phyloP scores from a whole-genome alignment of 352 stramenopile species.

The Phytophthora multivora region DNA sequence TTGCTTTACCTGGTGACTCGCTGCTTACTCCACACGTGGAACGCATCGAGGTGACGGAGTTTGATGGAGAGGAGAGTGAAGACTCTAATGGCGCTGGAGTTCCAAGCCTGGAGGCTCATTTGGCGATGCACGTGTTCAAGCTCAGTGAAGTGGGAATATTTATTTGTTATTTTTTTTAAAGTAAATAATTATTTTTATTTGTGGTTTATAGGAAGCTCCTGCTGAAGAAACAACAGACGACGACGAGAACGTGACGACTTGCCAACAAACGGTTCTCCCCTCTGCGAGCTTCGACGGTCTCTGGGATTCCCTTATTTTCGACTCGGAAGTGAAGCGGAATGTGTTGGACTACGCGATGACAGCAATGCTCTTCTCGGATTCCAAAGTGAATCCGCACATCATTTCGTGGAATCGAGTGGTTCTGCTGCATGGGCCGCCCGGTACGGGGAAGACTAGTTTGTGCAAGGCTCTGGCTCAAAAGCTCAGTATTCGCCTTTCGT shows the following conservation, averaged over 20 bases:
- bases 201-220: constrained; percentile 48
- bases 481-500: constrained; percentile 85
- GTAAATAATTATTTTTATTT: not conserved
- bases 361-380: constrained; percentile 90
- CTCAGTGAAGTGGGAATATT: too few relatives aligned
- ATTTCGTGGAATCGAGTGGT: constrained; percentile 93
- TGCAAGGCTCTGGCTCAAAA: constrained; percentile 93
- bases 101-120: constrained; percentile 37
- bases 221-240: constrained; percentile 80
- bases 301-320: constrained; percentile 90
- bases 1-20: constrained; percentile 27
- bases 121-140: constrained; percentile 77
- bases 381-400: constrained; percentile 85
- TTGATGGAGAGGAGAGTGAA: constrained; percentile 24
- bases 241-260: constrained; percentile 82
- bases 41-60: constrained; percentile 49
- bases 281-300: constrained; percentile 67
- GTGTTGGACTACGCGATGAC: constrained; percentile 91
- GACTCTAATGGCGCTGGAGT: constrained; percentile 12
- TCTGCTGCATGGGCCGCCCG: constrained; percentile 91
- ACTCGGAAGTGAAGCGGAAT: constrained; percentile 72
- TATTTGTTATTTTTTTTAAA: too few relatives aligned
- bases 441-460: constrained; percentile 93
- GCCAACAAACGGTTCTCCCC: constrained; percentile 77
- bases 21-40: constrained; percentile 43